Conservation (phyloP, 148 eudicot genomes). For the Bassia scoparia region DNA sequence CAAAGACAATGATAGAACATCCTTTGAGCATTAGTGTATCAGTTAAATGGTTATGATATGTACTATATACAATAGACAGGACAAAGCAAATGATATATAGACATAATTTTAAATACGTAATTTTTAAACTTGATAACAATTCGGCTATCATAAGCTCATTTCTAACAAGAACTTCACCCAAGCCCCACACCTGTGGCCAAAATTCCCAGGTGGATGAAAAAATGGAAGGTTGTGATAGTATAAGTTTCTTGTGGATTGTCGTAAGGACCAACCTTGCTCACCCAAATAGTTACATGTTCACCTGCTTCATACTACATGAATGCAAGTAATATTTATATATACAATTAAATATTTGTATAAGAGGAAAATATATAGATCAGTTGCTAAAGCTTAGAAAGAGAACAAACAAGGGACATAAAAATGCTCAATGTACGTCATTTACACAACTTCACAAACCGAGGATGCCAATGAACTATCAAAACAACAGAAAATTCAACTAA, state of each 20-base stretch:
- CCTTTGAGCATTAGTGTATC: background rate
- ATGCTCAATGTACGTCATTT: background rate
- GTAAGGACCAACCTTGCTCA: conserved; percentile 94
- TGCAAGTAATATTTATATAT: too few relatives aligned
- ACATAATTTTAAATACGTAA: conserved; percentile 30
- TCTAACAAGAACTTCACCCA: conserved; percentile 96
- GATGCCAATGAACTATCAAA: too few relatives aligned
- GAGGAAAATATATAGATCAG: conserved; percentile 1
- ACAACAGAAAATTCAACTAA: too few relatives aligned
- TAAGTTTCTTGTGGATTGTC: conserved; percentile 98
- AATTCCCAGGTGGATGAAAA: conserved; percentile 62
- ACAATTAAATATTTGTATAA: too few relatives aligned
- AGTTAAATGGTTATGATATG: background rate
- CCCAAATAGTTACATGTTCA: conserved; percentile 89
- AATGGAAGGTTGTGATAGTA: conserved; percentile 88
- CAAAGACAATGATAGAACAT: conserved; percentile 21
- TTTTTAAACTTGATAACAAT: conserved; percentile 74
- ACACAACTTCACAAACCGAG: too few relatives aligned
- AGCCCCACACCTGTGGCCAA: conserved; percentile 97
- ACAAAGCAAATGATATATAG: background rate
- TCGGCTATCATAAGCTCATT: conserved; percentile 94
- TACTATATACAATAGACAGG: background rate
- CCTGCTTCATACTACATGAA: conserved; percentile 58
- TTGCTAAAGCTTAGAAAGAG: background rate
- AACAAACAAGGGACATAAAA: background rate